Conservation (phyloP, 1,284 basidiomycete genomes). For the Singerocomus inundabilis region DNA sequence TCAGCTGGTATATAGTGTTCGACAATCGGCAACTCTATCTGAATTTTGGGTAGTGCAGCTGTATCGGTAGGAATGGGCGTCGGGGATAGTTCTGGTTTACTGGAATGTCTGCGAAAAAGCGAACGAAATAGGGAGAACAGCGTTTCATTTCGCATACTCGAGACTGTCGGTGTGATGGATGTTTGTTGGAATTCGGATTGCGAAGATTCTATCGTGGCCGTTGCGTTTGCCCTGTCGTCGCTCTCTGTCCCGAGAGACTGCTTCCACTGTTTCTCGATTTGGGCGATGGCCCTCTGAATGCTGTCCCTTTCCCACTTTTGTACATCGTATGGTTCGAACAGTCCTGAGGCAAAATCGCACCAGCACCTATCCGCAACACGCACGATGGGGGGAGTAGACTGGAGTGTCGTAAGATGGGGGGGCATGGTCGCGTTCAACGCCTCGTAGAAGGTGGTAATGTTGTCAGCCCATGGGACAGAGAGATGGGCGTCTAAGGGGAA, state of each 20-base stretch:
- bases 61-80: not conserved
- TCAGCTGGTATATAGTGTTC: slow-evolving; percentile 6
- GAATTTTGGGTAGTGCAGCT: slow-evolving; percentile 5
- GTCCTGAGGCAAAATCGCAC: slow-evolving; percentile 64
- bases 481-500: slow-evolving; percentile 62
- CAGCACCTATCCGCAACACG: slow-evolving; percentile 73
- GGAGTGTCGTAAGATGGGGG: slow-evolving; percentile 34
- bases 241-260: slow-evolving; percentile 13
- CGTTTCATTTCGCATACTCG: slow-evolving; percentile 16
- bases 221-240: slow-evolving; percentile 11
- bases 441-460: slow-evolving; percentile 67
- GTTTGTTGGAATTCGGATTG: slow-evolving; percentile 1
- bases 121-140: slow-evolving; percentile 25
- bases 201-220: slow-evolving; percentile 7
- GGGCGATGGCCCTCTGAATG: slow-evolving; percentile 46
- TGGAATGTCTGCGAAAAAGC: slow-evolving; percentile 17
- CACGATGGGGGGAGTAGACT: slow-evolving; percentile 41
- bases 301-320: slow-evolving; percentile 68
- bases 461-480: slow-evolving; percentile 59
- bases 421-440: slow-evolving; percentile 48
- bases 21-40: not conserved
- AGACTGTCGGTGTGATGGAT: slow-evolving; percentile 4
- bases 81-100: slow-evolving; percentile 1
- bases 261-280: slow-evolving; percentile 45
- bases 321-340: slow-evolving; percentile 74